phyloP scores from a whole-genome alignment of 2,329 filamentous ascomycete species.

The Cytospora mali region DNA sequence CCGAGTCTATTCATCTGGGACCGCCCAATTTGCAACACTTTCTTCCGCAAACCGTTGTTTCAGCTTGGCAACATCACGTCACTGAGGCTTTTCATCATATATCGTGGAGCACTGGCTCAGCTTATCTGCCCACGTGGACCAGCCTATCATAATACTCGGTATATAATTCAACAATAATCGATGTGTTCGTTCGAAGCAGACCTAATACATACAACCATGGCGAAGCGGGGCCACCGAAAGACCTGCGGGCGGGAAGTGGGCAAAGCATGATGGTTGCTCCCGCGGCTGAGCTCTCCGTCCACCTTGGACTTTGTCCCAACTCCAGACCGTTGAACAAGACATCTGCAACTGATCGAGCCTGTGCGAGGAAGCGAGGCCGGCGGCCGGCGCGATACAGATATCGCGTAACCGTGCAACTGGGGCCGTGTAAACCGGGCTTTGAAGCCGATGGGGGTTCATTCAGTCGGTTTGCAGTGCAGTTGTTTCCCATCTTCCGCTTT shows the following conservation, averaged over 20 bases:
- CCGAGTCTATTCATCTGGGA: conserved; percentile 19
- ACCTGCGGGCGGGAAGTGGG: neutral
- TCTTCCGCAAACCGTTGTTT: conserved; percentile 11
- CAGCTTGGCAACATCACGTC: conserved; percentile 13
- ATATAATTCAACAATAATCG: neutral
- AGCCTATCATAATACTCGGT: too few species aligned
- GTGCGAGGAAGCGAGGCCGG: neutral
- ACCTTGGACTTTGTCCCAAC: neutral
- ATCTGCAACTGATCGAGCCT: neutral
- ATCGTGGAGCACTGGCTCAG: conserved; percentile 2
- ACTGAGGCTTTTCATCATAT: conserved; percentile 6
- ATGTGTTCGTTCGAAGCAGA: neutral
- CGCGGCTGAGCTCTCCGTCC: neutral
- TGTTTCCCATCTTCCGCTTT: neutral
- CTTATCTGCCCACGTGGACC: neutral
- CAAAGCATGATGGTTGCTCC: neutral
- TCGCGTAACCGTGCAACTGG: neutral
- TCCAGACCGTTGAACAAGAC: neutral
- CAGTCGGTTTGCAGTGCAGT: neutral
- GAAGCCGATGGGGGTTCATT: neutral
- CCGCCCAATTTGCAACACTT: conserved; percentile 22
- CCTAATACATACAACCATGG: neutral
- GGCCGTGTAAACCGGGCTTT: too few species aligned
- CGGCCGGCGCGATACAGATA: neutral
- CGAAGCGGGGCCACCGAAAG: neutral